A percentile compares a stretch with the other conserved stretches of the same genome.
Conservation (phyloP, 352 stramenopile species). For the Phytophthora pluvialis region DNA sequence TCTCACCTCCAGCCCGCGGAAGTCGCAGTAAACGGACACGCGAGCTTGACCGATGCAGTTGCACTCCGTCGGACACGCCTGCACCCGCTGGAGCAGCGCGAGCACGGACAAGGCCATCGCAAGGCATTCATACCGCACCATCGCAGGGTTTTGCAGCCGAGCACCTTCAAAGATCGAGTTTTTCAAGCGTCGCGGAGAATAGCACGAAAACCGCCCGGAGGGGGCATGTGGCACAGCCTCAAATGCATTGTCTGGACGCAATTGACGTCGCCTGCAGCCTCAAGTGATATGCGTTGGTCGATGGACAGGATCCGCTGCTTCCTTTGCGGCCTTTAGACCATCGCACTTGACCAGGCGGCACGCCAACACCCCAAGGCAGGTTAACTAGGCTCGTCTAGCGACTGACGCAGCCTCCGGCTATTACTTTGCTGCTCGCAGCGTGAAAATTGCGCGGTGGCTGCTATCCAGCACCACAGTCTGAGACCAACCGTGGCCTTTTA, state of each 20-base stretch:
- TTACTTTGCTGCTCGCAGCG: constrained; percentile 9
- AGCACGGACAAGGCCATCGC: constrained; percentile 8
- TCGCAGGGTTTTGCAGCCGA: constrained; percentile 10
- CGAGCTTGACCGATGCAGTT: constrained; percentile 70
- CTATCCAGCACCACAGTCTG: constrained; percentile 4
- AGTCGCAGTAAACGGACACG: constrained; percentile 82
- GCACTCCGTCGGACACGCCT: constrained; percentile 55
- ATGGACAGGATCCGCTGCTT: constrained; percentile 5
- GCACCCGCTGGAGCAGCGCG: constrained; percentile 11
- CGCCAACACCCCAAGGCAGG: constrained; percentile 10
- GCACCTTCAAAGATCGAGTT: constrained; percentile 14
- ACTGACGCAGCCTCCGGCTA: constrained; percentile 20
- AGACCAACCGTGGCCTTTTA: constrained; percentile 4
- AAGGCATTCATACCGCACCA: constrained; percentile 21
- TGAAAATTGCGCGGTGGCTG: constrained; percentile 10
- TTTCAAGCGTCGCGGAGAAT: constrained; percentile 32
- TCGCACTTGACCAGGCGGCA: constrained; percentile 3
- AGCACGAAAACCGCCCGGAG: constrained; percentile 12
- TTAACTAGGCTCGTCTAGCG: constrained; percentile 22
- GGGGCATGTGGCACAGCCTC: constrained; percentile 4
- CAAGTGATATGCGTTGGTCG: constrained; percentile 15
- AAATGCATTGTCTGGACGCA: constrained; percentile 15
- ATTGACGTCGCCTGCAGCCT: constrained; percentile 1
- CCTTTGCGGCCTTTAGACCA: constrained; percentile 7
- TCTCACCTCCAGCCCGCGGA: constrained; percentile 63